Percentiles rank a stretch among this genome's conserved stretches.
phyloP scores from a whole-genome alignment of 306 rosid species.

The Cucumis sativus region Cucumber_9930_V3 NC_026656.2:3489001-3489500 shows the following conservation, averaged over 20 bases:
- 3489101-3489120: neutral
- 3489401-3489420: constrained; percentile 83
- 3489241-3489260: constrained; percentile 74
- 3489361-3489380: constrained; percentile 95
- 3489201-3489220: neutral
- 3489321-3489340: constrained; percentile 37
- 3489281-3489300: constrained; percentile 60
- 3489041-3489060: neutral
- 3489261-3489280: constrained; percentile 29
- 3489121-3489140: neutral
- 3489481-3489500: constrained; percentile 23
- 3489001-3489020: neutral
- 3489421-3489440: constrained; percentile 84
- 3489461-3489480: constrained; percentile 30
- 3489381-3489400: constrained; percentile 71
- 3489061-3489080: neutral
- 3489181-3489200: neutral
- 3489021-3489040: too few species aligned
- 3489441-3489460: constrained; percentile 65
- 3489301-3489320: constrained; percentile 84
- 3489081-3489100: neutral
- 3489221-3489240: constrained; percentile 24
- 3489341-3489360: constrained; percentile 59
- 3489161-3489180: neutral
- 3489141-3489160: neutral